phyloP scores from a whole-genome alignment of 2,329 filamentous ascomycete species.

The Bipolaris oryzae region DNA sequence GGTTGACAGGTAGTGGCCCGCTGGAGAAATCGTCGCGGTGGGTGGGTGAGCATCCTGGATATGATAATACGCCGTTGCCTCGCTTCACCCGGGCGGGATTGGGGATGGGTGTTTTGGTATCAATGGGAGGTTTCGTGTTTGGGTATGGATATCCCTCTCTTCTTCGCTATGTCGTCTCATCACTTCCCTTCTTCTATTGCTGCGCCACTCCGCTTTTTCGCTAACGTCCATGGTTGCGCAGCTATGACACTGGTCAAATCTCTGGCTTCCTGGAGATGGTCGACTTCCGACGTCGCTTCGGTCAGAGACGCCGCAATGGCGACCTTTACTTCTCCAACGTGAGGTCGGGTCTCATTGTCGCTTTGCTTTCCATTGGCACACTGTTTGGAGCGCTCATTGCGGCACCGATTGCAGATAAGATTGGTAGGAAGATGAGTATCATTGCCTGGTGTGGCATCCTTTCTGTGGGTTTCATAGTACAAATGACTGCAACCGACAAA shows the following conservation, averaged over 20 bases:
- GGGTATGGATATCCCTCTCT: not conserved
- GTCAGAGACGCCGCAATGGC: constrained; percentile 24
- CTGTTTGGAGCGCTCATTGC: constrained; percentile 70
- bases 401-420: constrained; percentile 63
- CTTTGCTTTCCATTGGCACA: constrained; percentile 69
- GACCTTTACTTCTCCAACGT: constrained; percentile 35
- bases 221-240: not conserved
- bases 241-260: constrained; percentile 39
- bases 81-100: constrained; percentile 28
- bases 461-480: constrained; percentile 67
- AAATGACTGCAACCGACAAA: constrained; percentile 61
- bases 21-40: constrained; percentile 21
- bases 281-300: constrained; percentile 36
- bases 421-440: constrained; percentile 67
- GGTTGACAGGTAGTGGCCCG: constrained; percentile 23
- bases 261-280: constrained; percentile 40
- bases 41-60: constrained; percentile 30
- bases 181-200: no score
- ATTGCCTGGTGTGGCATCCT: constrained; percentile 65
- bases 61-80: constrained; percentile 31
- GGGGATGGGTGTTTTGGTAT: constrained; percentile 38
- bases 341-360: constrained; percentile 39
- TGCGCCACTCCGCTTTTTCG: not conserved
- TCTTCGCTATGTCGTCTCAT: not conserved
- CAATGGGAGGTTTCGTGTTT: constrained; percentile 32